phyloP scores from a whole-genome alignment of 352 stramenopile genomes.

The Globisporangium camurandrum region DNA sequence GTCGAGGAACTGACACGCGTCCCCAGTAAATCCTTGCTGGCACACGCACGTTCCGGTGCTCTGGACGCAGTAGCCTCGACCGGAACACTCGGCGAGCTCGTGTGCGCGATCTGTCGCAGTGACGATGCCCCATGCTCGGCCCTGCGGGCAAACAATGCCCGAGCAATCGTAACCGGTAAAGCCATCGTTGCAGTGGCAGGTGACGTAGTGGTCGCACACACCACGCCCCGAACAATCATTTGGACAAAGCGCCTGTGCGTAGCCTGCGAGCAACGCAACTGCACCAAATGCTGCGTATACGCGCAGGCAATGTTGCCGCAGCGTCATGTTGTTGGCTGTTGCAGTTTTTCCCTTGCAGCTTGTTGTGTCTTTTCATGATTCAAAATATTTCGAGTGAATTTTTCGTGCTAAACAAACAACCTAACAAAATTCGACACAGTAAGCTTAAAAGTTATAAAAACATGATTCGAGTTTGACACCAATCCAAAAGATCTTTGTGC shows the following conservation, averaged over 20 bases:
- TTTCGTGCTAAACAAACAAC: too few species aligned
- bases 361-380: too few species aligned
- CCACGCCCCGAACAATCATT: slow-evolving; percentile 54
- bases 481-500: too few species aligned
- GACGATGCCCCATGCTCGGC: slow-evolving; percentile 50
- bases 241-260: slow-evolving; percentile 26
- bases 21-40: slow-evolving; percentile 68
- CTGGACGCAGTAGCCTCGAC: slow-evolving; percentile 62
- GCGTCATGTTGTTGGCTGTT: too few species aligned
- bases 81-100: slow-evolving; percentile 38
- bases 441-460: too few species aligned
- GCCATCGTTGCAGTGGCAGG: slow-evolving; percentile 44
- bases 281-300: background rate
- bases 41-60: slow-evolving; percentile 69
- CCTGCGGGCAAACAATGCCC: slow-evolving; percentile 29
- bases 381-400: too few species aligned
- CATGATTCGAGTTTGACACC: too few species aligned
- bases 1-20: slow-evolving; percentile 51
- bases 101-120: slow-evolving; percentile 38
- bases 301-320: background rate
- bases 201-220: slow-evolving; percentile 42
- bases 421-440: too few species aligned
- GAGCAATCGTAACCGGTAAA: slow-evolving; percentile 69
- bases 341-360: too few species aligned
- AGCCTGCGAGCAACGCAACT: background rate